Base-by-base conservation (phyloP, 306 rosid species). In the Fragaria iinumae region DNA sequence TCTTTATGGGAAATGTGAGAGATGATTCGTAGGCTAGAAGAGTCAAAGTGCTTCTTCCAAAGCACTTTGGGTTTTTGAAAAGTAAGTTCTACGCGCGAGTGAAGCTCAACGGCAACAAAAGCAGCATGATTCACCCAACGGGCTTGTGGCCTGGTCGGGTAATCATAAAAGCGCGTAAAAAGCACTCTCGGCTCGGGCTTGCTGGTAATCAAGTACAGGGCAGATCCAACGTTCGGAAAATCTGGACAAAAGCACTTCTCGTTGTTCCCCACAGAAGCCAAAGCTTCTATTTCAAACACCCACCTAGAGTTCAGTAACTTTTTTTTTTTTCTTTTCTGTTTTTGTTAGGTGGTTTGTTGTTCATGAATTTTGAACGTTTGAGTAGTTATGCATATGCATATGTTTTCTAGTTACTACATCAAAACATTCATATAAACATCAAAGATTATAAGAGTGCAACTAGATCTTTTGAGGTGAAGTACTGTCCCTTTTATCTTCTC, bases 141-240 rank as follows among this genome's bases (percentile, higher is more conserved):
- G 70, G 27, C 70, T 65, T 65, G 43, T 27, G 36, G 66, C 18
- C 65, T 23, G 48, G 48, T 27, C 18, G 50, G 25, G 48, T 65
- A 65, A 65, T 65, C 48, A 65, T 38, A 18, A 17, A 36, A 65
- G 69, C 69, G 69, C 47, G 69, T 65, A 18, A 17, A 38, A 65
- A 65, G 69, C 70, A 65, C 70, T 64, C 45, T 36, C 45, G 69
- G 45, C 23, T 64, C 34, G 43, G 69, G 69, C 44, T 32, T 32
- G 12, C 6, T 6, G 67, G 6, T 60, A 17, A 34, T 64, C 69
- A 34, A 63, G 68, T 32, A 63, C 68, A 64, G 23, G 6, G 5
- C 4, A 32, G 69, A 65, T 65, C 69, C 45, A 65, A 65, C 69
- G 69, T 65, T 65, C 69, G 69, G 69, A 65, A 65, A 65, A 65